Evolutionary conservation across 2,329 filamentous ascomycete species (phyloP).

Genomic region (Decorospora gaudefroyi): DNA sequence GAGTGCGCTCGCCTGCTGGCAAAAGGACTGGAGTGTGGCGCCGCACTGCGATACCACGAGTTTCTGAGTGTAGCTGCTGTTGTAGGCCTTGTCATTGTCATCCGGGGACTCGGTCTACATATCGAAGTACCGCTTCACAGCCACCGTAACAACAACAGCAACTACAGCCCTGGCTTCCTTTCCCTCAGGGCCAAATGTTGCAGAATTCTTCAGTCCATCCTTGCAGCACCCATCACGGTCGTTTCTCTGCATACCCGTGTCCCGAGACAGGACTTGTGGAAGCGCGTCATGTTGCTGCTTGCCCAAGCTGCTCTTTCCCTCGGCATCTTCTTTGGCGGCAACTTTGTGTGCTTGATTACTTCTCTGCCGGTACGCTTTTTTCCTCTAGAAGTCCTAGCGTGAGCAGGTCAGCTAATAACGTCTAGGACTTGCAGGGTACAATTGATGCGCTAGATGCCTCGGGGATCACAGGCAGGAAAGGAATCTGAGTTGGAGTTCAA

Average conservation of each 20-base stretch:
- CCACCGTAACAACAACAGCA: not conserved
- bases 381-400: not conserved
- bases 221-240: slow-evolving; percentile 7
- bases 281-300: not conserved
- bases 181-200: not conserved
- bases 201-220: not conserved
- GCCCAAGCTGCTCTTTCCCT: not conserved
- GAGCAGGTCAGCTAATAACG: not conserved
- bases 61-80: not conserved
- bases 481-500: not conserved
- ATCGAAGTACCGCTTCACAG: not conserved
- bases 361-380: slow-evolving; percentile 3
- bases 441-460: slow-evolving; percentile 1
- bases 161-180: slow-evolving; percentile 7
- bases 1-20: not conserved
- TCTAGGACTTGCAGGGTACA: slow-evolving; percentile 3
- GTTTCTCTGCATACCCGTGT: not conserved
- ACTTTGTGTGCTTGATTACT: slow-evolving; percentile 5
- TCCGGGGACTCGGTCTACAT: slow-evolving; percentile 6
- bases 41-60: not conserved
- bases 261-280: not conserved
- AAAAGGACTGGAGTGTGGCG: slow-evolving; percentile 2
- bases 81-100: not conserved
- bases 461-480: slow-evolving; percentile 1
- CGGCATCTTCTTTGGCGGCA: slow-evolving; percentile 4